These are phyloP conservation scores for Aspergillus sp. DNA, from an alignment of 2,329 filamentous ascomycete species.

Conservation along the genomic window DNA sequence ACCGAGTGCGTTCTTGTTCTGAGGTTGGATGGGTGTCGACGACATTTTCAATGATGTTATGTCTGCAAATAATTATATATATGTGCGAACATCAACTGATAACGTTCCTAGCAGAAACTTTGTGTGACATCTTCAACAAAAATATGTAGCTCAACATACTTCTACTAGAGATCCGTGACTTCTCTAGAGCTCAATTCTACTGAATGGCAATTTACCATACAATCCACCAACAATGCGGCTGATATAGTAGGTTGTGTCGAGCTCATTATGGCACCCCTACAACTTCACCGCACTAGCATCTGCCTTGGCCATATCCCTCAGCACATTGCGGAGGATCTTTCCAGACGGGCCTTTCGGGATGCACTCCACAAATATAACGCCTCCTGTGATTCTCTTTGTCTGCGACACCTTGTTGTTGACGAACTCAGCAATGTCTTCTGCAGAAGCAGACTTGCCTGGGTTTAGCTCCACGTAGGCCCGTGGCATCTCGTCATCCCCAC, in stretches of 20 bases:
- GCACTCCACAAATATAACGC: conserved; percentile 65
- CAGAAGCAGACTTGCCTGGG: conserved; percentile 47
- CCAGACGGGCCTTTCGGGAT: conserved; percentile 67
- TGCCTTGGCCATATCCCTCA: conserved; percentile 40
- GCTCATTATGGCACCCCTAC: background rate
- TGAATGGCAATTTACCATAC: background rate
- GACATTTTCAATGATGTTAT: background rate
- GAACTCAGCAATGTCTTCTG: conserved; percentile 59
- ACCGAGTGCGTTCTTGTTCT: background rate
- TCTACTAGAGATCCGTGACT: background rate
- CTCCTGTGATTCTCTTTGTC: conserved; percentile 69
- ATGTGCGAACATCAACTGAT: background rate
- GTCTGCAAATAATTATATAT: background rate
- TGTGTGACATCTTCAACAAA: background rate
- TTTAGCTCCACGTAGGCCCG: conserved; percentile 66
- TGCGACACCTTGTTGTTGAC: conserved; percentile 62
- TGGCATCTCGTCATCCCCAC: conserved; percentile 58
- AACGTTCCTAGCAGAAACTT: background rate
- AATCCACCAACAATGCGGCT: background rate
- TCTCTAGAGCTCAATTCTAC: background rate
- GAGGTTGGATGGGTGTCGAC: background rate
- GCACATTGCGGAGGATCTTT: conserved; percentile 42
- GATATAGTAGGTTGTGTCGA: background rate
- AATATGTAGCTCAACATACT: background rate
- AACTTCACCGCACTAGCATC: conserved; percentile 18